phyloP scores from a whole-genome alignment of 345 rosid genomes.

The Aurinia saxatilis region DNA sequence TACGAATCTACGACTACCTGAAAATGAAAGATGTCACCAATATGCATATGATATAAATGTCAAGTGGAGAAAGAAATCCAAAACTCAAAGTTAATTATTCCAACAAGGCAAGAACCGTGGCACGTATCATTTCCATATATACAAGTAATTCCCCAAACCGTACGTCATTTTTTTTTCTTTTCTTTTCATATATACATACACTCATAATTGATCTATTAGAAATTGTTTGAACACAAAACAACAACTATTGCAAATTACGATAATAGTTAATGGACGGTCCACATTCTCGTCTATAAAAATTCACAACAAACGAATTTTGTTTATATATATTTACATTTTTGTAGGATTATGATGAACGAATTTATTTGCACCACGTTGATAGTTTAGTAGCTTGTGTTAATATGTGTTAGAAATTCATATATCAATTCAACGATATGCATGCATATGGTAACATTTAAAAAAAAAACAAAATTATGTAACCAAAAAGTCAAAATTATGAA shows the following conservation, averaged over 20 bases:
- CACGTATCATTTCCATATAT: neutral
- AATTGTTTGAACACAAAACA: too few species aligned
- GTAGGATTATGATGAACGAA: too few species aligned
- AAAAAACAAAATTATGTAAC: neutral
- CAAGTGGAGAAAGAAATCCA: slow-evolving; percentile 5
- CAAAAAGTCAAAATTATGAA: neutral
- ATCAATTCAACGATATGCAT: neutral
- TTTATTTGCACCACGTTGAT: too few species aligned
- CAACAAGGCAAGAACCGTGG: neutral
- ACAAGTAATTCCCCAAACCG: neutral
- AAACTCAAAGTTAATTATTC: neutral
- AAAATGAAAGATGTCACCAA: neutral
- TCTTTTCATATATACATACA: neutral
- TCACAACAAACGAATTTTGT: too few species aligned
- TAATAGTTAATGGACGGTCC: too few species aligned
- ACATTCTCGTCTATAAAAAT: too few species aligned
- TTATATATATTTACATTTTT: too few species aligned
- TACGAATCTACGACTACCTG: neutral
- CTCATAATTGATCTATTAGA: too few species aligned
- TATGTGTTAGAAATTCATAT: neutral
- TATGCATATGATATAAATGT: neutral
- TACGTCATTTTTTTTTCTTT: neutral
- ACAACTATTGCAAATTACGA: too few species aligned
- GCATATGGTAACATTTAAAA: neutral
- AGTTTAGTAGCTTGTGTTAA: too few species aligned